A percentile compares a stretch with the other conserved stretches of the same genome.
These are phyloP conservation scores for Phaeolepiota aurea DNA, from an alignment of 768 basidiomycete genomes.

Conservation along the genomic window DNA sequence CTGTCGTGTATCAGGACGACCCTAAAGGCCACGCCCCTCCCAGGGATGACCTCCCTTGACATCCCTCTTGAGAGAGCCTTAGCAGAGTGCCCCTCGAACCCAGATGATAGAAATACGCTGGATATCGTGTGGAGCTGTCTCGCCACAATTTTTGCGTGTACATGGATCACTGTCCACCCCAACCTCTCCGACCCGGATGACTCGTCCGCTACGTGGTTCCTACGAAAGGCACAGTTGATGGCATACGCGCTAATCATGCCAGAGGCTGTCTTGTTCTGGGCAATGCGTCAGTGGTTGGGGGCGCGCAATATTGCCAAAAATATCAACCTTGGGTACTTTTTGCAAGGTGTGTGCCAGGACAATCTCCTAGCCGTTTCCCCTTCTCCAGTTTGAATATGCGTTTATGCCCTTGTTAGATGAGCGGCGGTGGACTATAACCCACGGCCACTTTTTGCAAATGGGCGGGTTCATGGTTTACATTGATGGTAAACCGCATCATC, in stretches of 20 bases:
- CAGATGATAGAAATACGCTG: not conserved
- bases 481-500: not conserved
- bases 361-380: too few relatives aligned
- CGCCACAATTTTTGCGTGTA: not conserved
- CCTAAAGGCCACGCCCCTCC: too few relatives aligned
- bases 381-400: not conserved
- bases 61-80: too few relatives aligned
- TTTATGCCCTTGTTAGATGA: not conserved
- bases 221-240: not conserved
- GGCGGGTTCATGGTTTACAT: constrained; percentile 16
- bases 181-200: not conserved
- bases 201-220: not conserved
- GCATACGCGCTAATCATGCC: constrained; percentile 1
- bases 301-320: constrained; percentile 1
- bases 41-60: too few relatives aligned
- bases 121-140: constrained; percentile 1
- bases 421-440: constrained; percentile 11
- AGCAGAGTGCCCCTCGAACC: too few relatives aligned
- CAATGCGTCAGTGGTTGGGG: constrained; percentile 1
- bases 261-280: constrained; percentile 2
- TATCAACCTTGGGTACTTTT: too few relatives aligned
- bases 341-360: too few relatives aligned
- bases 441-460: constrained; percentile 18
- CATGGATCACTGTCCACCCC: not conserved
- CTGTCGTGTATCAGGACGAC: too few relatives aligned